These are phyloP conservation scores for Metschnikowia baotianmanensis DNA, from an alignment of 805 yeast genomes.

Conservation along the genomic window DNA sequence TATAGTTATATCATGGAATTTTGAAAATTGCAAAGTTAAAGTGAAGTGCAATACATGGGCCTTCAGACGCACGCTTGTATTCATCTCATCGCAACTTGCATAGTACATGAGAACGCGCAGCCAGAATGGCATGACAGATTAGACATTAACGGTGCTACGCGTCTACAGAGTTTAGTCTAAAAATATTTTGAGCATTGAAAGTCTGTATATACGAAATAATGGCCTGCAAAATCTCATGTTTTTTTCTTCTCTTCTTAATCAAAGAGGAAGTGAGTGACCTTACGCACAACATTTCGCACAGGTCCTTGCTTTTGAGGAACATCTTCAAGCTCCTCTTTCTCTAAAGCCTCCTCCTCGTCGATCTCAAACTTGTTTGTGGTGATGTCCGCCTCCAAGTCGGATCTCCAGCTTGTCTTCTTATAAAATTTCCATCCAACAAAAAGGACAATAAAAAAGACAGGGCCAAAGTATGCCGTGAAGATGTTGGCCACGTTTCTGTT, in stretches of 20 bases:
- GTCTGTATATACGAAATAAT: background rate
- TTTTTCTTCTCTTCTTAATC: conserved; percentile 10
- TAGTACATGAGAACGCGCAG: conserved; percentile 3
- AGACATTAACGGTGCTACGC: background rate
- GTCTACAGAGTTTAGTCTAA: background rate
- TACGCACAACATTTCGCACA: conserved; percentile 22
- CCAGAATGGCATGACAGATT: background rate
- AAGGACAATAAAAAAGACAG: conserved; percentile 46
- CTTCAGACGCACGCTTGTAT: no score
- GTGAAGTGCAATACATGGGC: no score
- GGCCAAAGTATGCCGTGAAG: conserved; percentile 40
- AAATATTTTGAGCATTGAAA: background rate
- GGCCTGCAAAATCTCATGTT: background rate
- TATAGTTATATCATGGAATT: no score
- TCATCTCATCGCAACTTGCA: conserved; percentile 8
- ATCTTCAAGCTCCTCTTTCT: conserved; percentile 20
- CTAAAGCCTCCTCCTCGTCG: conserved; percentile 53
- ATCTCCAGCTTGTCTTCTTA: conserved; percentile 46
- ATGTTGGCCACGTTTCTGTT: conserved; percentile 32
- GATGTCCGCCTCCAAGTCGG: conserved; percentile 52
- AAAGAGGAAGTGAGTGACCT: conserved; percentile 24
- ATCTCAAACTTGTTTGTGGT: conserved; percentile 53
- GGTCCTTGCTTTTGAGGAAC: conserved; percentile 23
- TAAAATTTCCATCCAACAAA: conserved; percentile 51
- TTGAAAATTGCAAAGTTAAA: no score